Evolutionary conservation across 108 stramenopile genomes (phyloP).

Genomic region (Cyclotella kingstonii): DNA sequence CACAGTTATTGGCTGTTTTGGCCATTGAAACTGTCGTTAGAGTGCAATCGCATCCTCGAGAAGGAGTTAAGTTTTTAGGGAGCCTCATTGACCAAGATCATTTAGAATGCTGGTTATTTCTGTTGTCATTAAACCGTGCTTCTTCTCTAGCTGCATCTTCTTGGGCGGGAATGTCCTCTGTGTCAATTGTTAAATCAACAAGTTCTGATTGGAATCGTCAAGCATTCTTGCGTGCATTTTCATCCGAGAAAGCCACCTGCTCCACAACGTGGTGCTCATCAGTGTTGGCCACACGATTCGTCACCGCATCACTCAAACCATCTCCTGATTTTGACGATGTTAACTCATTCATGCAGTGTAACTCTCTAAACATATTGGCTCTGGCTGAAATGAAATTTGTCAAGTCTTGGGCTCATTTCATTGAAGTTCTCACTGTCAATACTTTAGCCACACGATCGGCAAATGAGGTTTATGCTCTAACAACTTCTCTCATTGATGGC

Average conservation of each 20-base stretch:
- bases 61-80: constrained; percentile 26
- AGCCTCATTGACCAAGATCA: constrained; percentile 22
- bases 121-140: constrained; percentile 15
- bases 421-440: constrained; percentile 17
- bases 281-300: constrained; percentile 3
- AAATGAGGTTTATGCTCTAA: constrained; percentile 11
- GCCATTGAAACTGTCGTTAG: constrained; percentile 29
- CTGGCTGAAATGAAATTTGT: constrained; percentile 15
- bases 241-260: constrained; percentile 11
- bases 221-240: constrained; percentile 21
- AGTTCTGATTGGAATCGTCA: constrained; percentile 15
- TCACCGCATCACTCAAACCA: constrained; percentile 1
- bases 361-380: constrained; percentile 14
- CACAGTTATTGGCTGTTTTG: constrained; percentile 22
- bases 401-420: constrained; percentile 25
- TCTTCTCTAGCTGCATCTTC: constrained; percentile 24
- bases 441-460: constrained; percentile 6
- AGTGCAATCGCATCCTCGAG: constrained; percentile 7
- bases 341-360: constrained; percentile 5
- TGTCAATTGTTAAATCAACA: not conserved
- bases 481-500: constrained; percentile 12
- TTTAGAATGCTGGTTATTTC: constrained; percentile 25
- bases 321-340: not conserved
- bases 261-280: constrained; percentile 33
- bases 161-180: constrained; percentile 12